A percentile compares a stretch with the other conserved stretches of the same genome.
These are phyloP conservation scores for Suhomyces sp. DNA, from an alignment of 805 yeast species.

Conservation along the genomic window DNA sequence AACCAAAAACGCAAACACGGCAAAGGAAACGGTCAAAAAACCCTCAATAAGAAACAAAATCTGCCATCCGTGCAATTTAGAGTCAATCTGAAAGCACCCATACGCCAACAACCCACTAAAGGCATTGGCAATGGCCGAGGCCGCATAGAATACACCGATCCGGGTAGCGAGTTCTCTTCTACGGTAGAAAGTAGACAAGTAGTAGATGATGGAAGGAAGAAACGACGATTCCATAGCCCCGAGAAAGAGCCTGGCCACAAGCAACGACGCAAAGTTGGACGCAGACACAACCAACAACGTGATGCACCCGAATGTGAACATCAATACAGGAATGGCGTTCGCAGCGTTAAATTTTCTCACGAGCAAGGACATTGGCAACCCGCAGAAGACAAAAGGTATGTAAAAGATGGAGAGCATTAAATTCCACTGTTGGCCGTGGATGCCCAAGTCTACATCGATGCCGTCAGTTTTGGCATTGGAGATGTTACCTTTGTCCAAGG, in stretches of 20 bases:
- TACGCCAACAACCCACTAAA: constrained; percentile 36
- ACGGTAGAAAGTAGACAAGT: constrained; percentile 36
- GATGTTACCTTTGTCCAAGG: constrained; percentile 49
- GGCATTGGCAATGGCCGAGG: constrained; percentile 34
- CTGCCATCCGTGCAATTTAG: constrained; percentile 46
- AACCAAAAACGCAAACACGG: constrained; percentile 29
- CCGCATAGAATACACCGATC: constrained; percentile 35
- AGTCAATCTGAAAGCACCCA: constrained; percentile 38
- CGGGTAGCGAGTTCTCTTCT: constrained; percentile 37
- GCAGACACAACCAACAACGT: constrained; percentile 38
- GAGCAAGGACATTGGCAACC: constrained; percentile 42
- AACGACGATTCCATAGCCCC: constrained; percentile 38
- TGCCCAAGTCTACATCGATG: constrained; percentile 39
- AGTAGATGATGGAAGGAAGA: constrained; percentile 39
- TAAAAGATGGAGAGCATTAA: constrained; percentile 45
- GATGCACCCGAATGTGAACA: constrained; percentile 45
- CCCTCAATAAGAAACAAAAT: constrained; percentile 48
- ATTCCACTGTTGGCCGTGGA: constrained; percentile 44
- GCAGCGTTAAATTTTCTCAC: constrained; percentile 44
- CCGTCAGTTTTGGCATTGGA: constrained; percentile 50
- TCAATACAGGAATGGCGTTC: constrained; percentile 41
- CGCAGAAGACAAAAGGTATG: constrained; percentile 45
- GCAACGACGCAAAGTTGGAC: constrained; percentile 30
- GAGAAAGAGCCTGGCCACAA: constrained; percentile 36
- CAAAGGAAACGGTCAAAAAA: constrained; percentile 32